These are phyloP conservation scores for Podaxis pistillaris DNA, from an alignment of 768 basidiomycete genomes.

Conservation along the genomic window DNA sequence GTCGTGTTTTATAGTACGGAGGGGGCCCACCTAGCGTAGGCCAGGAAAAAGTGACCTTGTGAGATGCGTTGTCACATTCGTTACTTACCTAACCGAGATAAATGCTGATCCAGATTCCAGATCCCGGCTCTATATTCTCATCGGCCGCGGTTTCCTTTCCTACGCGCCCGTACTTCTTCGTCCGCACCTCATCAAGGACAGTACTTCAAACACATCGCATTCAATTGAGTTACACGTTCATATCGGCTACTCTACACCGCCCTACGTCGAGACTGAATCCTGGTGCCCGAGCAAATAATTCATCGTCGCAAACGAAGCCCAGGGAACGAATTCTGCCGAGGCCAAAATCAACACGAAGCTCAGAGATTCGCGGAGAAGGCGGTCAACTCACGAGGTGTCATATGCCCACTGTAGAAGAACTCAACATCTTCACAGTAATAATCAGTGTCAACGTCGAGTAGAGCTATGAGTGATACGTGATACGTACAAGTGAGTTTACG, in stretches of 20 bases:
- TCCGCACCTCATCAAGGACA: not conserved
- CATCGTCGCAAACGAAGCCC: constrained; percentile 73
- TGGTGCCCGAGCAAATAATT: constrained; percentile 55
- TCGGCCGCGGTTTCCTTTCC: constrained; percentile 4
- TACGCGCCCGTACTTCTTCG: not conserved
- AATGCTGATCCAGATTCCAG: not conserved
- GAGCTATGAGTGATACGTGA: constrained; percentile 43
- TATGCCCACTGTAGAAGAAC: constrained; percentile 45
- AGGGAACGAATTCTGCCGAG: constrained; percentile 6
- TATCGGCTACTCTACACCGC: not conserved
- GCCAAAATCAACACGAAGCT: not conserved
- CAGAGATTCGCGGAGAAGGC: constrained; percentile 42
- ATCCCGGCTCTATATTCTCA: not conserved
- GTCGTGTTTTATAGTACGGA: constrained; percentile 15
- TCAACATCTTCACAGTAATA: constrained; percentile 42
- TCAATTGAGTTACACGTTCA: not conserved
- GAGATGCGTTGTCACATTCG: not conserved
- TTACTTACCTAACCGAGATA: constrained; percentile 2
- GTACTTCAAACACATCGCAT: not conserved
- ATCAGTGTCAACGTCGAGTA: constrained; percentile 53
- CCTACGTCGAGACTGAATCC: constrained; percentile 12
- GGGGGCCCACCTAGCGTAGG: not conserved
- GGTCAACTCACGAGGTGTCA: constrained; percentile 11
- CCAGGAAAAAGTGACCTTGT: constrained; percentile 8
- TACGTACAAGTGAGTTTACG: constrained; percentile 58